Base-by-base conservation (phyloP, 345 rosid species). In the Pistacia vera region DNA sequence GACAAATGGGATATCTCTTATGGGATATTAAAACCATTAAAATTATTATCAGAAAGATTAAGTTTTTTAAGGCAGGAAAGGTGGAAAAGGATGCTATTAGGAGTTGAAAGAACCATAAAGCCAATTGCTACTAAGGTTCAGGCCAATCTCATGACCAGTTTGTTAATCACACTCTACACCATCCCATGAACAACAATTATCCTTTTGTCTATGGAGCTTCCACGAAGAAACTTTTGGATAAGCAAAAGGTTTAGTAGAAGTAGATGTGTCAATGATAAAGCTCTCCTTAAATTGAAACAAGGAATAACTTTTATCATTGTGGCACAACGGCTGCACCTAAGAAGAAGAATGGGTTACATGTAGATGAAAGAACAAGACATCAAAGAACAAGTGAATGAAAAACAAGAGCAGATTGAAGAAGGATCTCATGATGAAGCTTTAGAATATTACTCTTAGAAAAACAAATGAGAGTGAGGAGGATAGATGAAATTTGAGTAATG, bases 31-130 rank as follows among this genome's bases (percentile, higher is more conserved):
- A 30, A 66, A 22, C 2, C 0, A 35, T 17, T 68, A 38, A 68
- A 68, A 18, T 51, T 1, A 51, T 68, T 68, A 14, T 41, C 28
- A 20, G 25, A 11, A 12, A 68, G 72, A 58, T 11, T 54, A 25
- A 66, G 70, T 48, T 51, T 20, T 22, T 49, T n/a, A 35, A 70
- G 59, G 55, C 44, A 55, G 18, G 41, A 51, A 14, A 66, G 70
- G 55, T 7, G 51, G 49, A 66, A 38, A 28, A 66, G 11, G 8
- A 7, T 38, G 35, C 30, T 66, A 20, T n/a, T 66, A 22, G 51
- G 51, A 41, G 70, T 66, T 41, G 55, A 66, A 38, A 66, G 72
- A 49, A 28, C 72, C 72, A 51, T 49, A 25, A 58, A 68, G 72
- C 10, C 38, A 68, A 12, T n/a, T 49, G 4, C 38, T 25, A 5